Evolutionary conservation across 768 basidiomycete species (phyloP).

Genomic region (Pisolithus albus): DNA sequence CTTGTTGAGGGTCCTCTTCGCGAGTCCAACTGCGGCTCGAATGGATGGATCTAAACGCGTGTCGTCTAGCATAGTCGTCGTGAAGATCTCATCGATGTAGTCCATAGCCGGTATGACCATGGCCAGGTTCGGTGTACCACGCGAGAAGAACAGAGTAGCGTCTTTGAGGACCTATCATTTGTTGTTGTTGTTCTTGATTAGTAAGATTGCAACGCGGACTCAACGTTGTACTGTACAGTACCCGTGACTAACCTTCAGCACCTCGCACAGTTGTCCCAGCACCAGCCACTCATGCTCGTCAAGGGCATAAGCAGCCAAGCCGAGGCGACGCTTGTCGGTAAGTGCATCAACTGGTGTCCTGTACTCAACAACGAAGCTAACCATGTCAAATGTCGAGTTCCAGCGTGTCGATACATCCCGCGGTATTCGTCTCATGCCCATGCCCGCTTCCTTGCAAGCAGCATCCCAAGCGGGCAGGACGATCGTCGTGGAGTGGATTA

Average conservation of each 20-base stretch:
- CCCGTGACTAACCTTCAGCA: background rate
- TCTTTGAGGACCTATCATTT: background rate
- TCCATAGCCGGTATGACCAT: no score
- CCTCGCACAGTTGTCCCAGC: background rate
- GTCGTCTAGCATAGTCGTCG: no score
- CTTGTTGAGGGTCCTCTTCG: no score
- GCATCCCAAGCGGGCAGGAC: constrained; percentile 18
- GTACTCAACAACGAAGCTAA: background rate
- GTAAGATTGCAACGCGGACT: background rate
- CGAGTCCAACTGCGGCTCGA: no score
- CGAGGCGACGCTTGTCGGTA: background rate
- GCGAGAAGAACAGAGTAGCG: background rate
- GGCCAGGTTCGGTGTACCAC: no score
- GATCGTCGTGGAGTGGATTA: constrained; percentile 15
- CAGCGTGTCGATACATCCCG: background rate
- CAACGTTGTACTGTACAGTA: background rate
- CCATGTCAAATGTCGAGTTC: background rate
- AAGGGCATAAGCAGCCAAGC: background rate
- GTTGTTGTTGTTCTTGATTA: no score
- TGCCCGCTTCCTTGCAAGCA: constrained; percentile 5
- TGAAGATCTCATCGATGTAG: no score
- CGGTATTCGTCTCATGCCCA: background rate
- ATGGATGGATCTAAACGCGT: no score
- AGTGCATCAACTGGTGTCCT: background rate
- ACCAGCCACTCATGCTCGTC: background rate